Percentiles rank a stretch among this genome's conserved stretches.
These are phyloP conservation scores for Cutaneotrichosporon mucoides DNA, from an alignment of 1,284 basidiomycete species.

Conservation along the genomic window DNA sequence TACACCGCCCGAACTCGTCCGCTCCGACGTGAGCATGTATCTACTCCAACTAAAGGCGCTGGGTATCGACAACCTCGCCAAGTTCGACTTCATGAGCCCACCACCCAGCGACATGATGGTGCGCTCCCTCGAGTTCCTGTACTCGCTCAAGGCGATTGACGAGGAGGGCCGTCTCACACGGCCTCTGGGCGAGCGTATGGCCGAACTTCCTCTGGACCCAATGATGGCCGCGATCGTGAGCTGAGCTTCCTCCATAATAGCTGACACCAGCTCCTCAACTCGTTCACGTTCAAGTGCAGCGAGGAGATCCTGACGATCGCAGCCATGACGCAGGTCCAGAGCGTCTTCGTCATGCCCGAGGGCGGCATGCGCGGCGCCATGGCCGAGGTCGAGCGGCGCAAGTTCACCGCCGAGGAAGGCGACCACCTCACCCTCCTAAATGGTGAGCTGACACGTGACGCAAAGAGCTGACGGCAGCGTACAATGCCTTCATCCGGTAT, in stretches of 20 bases:
- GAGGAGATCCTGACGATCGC: conserved; percentile 93
- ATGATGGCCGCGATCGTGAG: conserved; percentile 58
- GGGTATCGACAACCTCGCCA: conserved; percentile 80
- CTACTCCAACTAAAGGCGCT: conserved; percentile 90
- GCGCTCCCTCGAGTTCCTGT: conserved; percentile 67
- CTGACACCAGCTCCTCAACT: conserved; percentile 67
- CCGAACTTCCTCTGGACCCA: conserved; percentile 56
- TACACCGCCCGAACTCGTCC: conserved; percentile 82
- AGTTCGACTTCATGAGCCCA: conserved; percentile 85
- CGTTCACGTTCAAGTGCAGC: conserved; percentile 76
- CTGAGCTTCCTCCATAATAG: conserved; percentile 9
- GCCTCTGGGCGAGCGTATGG: conserved; percentile 55
- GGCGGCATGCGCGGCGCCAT: conserved; percentile 71
- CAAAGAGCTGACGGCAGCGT: conserved; percentile 56
- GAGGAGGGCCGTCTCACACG: conserved; percentile 52
- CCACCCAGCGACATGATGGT: conserved; percentile 84
- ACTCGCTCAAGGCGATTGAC: conserved; percentile 53
- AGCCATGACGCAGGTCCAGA: conserved; percentile 88
- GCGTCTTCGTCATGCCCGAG: conserved; percentile 80
- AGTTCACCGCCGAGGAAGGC: conserved; percentile 96
- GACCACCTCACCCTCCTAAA: conserved; percentile 90
- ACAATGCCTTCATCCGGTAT: conserved; percentile 82
- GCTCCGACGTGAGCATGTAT: conserved; percentile 80
- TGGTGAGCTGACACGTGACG: conserved; percentile 53
- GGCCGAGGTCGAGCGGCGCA: conserved; percentile 82